Base-by-base conservation (phyloP, 2,329 filamentous ascomycete species). In the Ascochyta clinopodiicola region DNA sequence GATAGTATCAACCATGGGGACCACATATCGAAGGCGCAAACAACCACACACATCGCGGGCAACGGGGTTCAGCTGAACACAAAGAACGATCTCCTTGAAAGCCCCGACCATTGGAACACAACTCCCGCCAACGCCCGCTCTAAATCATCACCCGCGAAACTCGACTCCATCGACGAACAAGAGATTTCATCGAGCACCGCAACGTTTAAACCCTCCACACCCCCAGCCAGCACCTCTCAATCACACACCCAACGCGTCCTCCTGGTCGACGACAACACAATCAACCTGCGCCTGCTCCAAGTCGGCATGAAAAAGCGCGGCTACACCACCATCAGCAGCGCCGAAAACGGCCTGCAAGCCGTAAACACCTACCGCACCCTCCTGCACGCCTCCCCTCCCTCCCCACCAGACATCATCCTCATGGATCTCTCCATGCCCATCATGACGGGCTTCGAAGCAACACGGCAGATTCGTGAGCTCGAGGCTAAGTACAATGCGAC, bases 231-330 rank as follows among this genome's bases (percentile, higher is more conserved):
- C 19, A 12, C 35, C 9, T 22, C 9, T 8, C 13, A 4, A 24
- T 21, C 8, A 4, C 24, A 15, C 9, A 34, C 8, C 5, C 48
- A 34, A 32, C 51, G 61, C 15, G 53, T 74, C 6, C 66, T 76
- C 2, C 59, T 76, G 1, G 70, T 72, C 1, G 74, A 76, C 43
- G 74, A 76, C 44, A 76, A 76, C 45, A 22, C 61, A 1, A 65
- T 76, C 32, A 76, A 76, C 32, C 57, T 74, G 3, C 69, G 69
- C 57, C 60, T 72, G 12, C 59, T 72, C 0, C 58, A 56, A 15
- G 61, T 68, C 1, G 69, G 68, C 44, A 51, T 68, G 51, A 69
- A 63, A 19, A 69, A 64, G 42, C 56, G 59, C 15, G 59, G 57
- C 15, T 53, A 65, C 15, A 29, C 32, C 1, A 62, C 62, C 42